A percentile compares a stretch with the other conserved stretches of the same genome.
These are phyloP conservation scores for Cutaneotrichosporon mucoides DNA, from an alignment of 1,284 basidiomycete species.

Conservation along the genomic window DNA sequence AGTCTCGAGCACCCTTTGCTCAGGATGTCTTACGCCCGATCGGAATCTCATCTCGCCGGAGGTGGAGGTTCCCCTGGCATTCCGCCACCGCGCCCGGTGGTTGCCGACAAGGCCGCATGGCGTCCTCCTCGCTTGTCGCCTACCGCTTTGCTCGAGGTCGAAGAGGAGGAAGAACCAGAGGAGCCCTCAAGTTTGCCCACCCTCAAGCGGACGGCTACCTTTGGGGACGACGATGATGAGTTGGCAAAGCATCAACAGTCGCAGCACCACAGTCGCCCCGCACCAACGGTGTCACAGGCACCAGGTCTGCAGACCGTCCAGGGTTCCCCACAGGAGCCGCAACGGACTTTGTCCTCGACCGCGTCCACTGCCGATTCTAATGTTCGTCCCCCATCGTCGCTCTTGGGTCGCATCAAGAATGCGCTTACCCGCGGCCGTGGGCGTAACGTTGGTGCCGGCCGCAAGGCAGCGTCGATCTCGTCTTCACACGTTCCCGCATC, in stretches of 20 bases:
- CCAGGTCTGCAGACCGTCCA: constrained; percentile 10
- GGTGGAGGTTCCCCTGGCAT: neutral
- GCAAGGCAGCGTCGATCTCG: neutral
- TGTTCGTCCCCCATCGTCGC: neutral
- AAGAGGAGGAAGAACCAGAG: constrained; percentile 23
- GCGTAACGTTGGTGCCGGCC: neutral
- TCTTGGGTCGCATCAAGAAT: constrained; percentile 16
- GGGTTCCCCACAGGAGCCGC: constrained; percentile 6
- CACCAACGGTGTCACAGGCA: constrained; percentile 1
- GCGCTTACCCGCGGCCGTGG: constrained; percentile 7
- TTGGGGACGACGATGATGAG: constrained; percentile 17
- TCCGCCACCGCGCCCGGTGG: constrained; percentile 12
- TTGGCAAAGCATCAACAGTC: neutral
- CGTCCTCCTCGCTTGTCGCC: constrained; percentile 16
- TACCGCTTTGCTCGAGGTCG: constrained; percentile 13
- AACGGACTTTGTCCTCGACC: constrained; percentile 1
- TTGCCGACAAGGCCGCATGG: constrained; percentile 14
- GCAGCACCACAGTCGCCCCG: neutral
- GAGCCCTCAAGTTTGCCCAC: constrained; percentile 5
- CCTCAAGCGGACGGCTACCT: constrained; percentile 18
- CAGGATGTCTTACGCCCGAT: constrained; percentile 18
- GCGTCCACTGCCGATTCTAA: neutral
- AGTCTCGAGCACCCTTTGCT: constrained; percentile 14
- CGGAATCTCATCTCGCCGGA: constrained; percentile 17
- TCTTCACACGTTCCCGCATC: constrained; percentile 3